Evolutionary conservation across 768 basidiomycete genomes (phyloP).

Genomic region (Chiua virens): DNA sequence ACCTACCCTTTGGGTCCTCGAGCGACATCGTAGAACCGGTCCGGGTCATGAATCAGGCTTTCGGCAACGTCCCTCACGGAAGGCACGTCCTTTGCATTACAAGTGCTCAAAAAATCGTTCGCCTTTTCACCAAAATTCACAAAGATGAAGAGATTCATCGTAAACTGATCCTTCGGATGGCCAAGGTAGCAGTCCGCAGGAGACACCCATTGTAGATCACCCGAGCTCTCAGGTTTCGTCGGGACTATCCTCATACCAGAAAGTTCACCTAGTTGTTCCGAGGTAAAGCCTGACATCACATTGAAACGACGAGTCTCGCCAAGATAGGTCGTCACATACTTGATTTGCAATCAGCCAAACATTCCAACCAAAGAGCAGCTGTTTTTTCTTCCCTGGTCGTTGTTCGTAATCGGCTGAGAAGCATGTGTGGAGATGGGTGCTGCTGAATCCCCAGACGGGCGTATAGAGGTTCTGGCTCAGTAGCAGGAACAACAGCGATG

Average conservation of each 20-base stretch:
- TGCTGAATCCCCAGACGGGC: slow-evolving; percentile 53
- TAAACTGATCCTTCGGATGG: slow-evolving; percentile 50
- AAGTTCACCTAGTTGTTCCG: too few species aligned
- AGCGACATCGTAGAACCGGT: slow-evolving; percentile 64
- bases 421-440: slow-evolving; percentile 57
- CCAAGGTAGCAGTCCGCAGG: slow-evolving; percentile 71
- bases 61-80: slow-evolving; percentile 75
- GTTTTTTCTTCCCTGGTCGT: slow-evolving; percentile 52
- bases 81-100: slow-evolving; percentile 82
- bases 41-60: slow-evolving; percentile 63
- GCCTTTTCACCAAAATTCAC: slow-evolving; percentile 80
- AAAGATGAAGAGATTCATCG: slow-evolving; percentile 80
- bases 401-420: slow-evolving; percentile 57
- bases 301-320: too few species aligned
- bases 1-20: slow-evolving; percentile 56
- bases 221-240: too few species aligned
- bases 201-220: slow-evolving; percentile 36
- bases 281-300: too few species aligned
- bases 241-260: too few species aligned
- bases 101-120: slow-evolving; percentile 77
- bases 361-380: slow-evolving; percentile 62
- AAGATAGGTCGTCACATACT: slow-evolving; percentile 24
- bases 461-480: slow-evolving; percentile 52
- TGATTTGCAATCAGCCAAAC: slow-evolving; percentile 68
- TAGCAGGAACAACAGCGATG: slow-evolving; percentile 50